phyloP scores from a whole-genome alignment of 345 rosid species.

The Citrus mangshanensis region DNA sequence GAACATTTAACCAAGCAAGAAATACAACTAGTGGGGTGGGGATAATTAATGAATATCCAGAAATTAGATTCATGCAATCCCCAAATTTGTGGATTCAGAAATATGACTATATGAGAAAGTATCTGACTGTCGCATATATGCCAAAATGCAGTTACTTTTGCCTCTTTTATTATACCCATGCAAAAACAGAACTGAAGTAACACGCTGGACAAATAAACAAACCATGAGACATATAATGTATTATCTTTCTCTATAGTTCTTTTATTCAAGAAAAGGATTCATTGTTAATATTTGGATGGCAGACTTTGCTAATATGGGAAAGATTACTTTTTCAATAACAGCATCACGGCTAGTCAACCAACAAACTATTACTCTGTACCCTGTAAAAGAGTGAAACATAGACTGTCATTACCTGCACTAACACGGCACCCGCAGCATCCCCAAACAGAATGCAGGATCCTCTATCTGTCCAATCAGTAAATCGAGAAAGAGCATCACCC shows the following conservation, averaged over 20 bases:
- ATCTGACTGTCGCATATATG: neutral
- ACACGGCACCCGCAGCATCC: slow-evolving; percentile 94
- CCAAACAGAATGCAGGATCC: slow-evolving; percentile 92
- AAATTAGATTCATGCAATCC: neutral
- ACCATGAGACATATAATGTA: neutral
- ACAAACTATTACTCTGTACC: neutral
- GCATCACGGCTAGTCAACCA: neutral
- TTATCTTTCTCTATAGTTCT: neutral
- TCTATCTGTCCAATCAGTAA: slow-evolving; percentile 97
- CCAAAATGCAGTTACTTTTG: neutral
- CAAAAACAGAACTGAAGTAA: neutral
- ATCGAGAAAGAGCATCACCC: slow-evolving; percentile 81
- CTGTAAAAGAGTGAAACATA: neutral
- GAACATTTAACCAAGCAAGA: neutral
- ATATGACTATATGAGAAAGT: neutral
- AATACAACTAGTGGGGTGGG: neutral
- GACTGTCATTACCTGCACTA: slow-evolving; percentile 64
- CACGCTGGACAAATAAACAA: neutral
- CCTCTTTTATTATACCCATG: neutral
- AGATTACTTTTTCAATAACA: neutral
- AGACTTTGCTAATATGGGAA: neutral
- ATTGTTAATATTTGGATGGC: neutral
- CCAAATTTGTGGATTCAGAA: neutral
- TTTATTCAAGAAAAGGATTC: neutral
- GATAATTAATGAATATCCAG: neutral